Percentiles rank a stretch among this genome's conserved stretches.
phyloP scores from a whole-genome alignment of 306 rosid species.

The Begonia peltatifolia region DNA sequence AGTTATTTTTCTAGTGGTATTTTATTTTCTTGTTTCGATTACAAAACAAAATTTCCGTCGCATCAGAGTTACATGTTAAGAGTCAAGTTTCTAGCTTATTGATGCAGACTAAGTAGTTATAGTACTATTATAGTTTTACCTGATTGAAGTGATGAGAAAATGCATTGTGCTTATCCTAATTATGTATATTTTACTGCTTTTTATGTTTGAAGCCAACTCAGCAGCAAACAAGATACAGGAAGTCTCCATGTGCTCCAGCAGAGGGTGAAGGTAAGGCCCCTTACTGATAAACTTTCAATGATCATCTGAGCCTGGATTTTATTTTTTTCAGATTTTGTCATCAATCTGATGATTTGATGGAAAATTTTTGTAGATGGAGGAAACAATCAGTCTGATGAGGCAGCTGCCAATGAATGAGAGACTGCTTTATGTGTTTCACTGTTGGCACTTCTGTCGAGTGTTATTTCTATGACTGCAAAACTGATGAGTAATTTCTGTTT shows the following conservation, averaged over 20 bases:
- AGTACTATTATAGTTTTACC: no score
- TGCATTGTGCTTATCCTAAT: no score
- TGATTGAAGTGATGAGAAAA: no score
- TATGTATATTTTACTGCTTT: neutral
- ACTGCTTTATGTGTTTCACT: neutral
- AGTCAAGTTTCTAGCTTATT: no score
- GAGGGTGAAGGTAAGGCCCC: constrained; percentile 54
- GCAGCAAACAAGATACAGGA: constrained; percentile 91
- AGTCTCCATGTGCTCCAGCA: constrained; percentile 80
- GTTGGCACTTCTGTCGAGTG: neutral
- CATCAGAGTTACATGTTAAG: no score
- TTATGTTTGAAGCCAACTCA: constrained; percentile 51
- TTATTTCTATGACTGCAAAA: neutral
- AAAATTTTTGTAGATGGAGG: constrained; percentile 39
- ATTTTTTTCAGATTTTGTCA: neutral
- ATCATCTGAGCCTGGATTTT: no score
- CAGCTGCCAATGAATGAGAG: constrained; percentile 42
- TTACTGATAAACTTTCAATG: neutral
- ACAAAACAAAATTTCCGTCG: no score
- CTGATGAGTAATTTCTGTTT: neutral
- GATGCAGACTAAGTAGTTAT: no score
- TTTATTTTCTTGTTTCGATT: no score
- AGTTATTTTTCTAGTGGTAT: no score
- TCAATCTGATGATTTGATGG: neutral
- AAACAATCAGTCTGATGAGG: constrained; percentile 47